Evolutionary conservation across 2,329 filamentous ascomycete species (phyloP), one percentile per base, ranked within the genome.

Genomic region (Scedosporium apiospermum): DNA sequence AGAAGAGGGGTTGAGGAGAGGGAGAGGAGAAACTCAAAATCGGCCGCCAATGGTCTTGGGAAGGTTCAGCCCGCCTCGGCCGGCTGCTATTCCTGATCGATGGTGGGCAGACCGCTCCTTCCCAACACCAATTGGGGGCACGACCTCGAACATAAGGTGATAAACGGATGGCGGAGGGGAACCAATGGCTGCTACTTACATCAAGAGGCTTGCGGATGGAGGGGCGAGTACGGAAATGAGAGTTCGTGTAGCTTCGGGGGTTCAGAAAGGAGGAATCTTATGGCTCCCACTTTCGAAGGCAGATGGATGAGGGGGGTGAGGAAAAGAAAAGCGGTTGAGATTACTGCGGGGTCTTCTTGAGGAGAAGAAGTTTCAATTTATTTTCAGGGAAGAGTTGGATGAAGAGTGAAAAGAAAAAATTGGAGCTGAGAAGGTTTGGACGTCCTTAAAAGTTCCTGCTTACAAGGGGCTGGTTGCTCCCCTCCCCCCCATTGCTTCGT

Each of bases 161-260:
- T 9, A 58, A 27, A 26, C 14, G 7, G 27, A n/a, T 16, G 30
- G 38, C 27, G 27, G 38, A 18, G 49, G 49, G 49, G 27, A 6
- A 34, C 5, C 12, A 58, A 34, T 18, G 58, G 58, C 23, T n/a
- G 42, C 26, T 30, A 64, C 64, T 64, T 65, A 65, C 64, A 65
- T 65, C 64, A 65, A 65, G 38, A 14, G 63, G 60, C 30, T 34
- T 6, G 30, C 30, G 30, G 30, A 34, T 34, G 6, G 30, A 34
- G 30, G 30, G 30, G 30, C 30, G 30, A 57, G 63, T 55, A 63
- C 58, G 57, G 58, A 53, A 38, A 44, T 60, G 64, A 38, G 58
- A 46, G 38, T 16, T 41, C 27, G 23, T 26, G 44, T 60, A 38
- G 60, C 58, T 61, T 61, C 58, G 42, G 49, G 49, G 4, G 42